Base-by-base conservation (phyloP, 805 yeast species). In the Candida rishiriensis region DNA sequence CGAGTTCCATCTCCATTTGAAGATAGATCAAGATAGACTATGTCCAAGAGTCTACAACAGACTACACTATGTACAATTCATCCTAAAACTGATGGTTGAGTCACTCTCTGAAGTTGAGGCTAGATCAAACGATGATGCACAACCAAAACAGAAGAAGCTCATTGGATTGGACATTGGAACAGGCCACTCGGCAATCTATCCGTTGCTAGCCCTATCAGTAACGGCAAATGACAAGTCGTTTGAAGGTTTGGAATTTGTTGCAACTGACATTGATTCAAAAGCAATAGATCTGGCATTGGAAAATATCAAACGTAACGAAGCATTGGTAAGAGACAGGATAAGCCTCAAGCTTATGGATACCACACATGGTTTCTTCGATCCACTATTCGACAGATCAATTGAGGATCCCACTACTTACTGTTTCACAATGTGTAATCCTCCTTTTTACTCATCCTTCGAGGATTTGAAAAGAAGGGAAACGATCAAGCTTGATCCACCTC, bases 391-490 rank as follows among this genome's bases (percentile, higher is more conserved):
- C 8, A 16, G 29, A 7, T n/a, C n/a, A 12, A 3, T 9, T 4
- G 11, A 16, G 10, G 21, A 26, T 9, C 34, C 36, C 3, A 16
- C 40, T 10, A n/a, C 36, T 47, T 44, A 29, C 1, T 54, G 53
- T 8, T 66, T 75, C 44, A 60, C 68, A 6, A 64, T 77, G 54
- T 76, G 81, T 53, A 76, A 76, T 50, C 82, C 82, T 3, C 82
- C 82, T 2, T 76, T 76, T 50, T 76, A 74, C 51, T 43, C 51
- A 2, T 64, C 72, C 0, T 10, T 21, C 0, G 58, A 53, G 1
- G 79, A 73, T 36, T 47, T 72, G 52, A 41, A 46, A 4, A 33
- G 38, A 3, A 55, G 56, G 13, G 34, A 42, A 9, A 34, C 35
- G 2, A n/a, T 32, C 4, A 75, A 74, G 48, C 21, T 36, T 13